Evolutionary conservation across 2,329 filamentous ascomycete genomes (phyloP), one percentile per base, ranked within the genome.

Genomic region (Samsoniella hepiali): DNA sequence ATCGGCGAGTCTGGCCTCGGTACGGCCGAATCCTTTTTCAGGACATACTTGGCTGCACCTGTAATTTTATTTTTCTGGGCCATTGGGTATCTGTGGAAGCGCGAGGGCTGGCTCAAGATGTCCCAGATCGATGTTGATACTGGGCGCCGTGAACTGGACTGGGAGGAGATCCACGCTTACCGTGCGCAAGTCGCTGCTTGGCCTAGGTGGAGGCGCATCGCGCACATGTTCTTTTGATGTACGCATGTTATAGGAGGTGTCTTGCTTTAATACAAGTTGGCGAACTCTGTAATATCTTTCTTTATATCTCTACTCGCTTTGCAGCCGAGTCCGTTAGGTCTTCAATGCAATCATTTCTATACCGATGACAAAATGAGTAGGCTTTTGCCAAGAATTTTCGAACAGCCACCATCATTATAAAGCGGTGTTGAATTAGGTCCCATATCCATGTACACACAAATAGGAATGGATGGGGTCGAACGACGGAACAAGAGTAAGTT

Each of bases 91-190:
- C 53, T 85, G 65, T 91, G 88, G 88, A 91, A 91, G 80, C 78
- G 86, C 55, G 74, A 79, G 56, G 83, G 83, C 29, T 89, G 84
- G 83, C 77, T 88, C 64, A 79, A 74, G 42, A 78, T 82, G 1
- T 72, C 78, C 40, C 77, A 90, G 66, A 90, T 91, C 67, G 88
- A 91, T 68, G 80, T 91, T 62, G 88, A 91, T 72, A 83, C 81
- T 62, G 88, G 86, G 58, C 83, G 88, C 63, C 82, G 88, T 67
- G 83, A 86, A 74, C 80, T 89, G 63, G 83, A 90, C 72, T 89
- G 85, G 85, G 85, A 88, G 11, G 76, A 77, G 47, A 87, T 88
- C 75, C 82, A 88, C 71, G 80, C 76, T 44, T 78, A 82, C 69
- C 79, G 81, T 36, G 81, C 77, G 44, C 72, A 78, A 72, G 72